Evolutionary conservation across 2,329 filamentous ascomycete species (phyloP), one percentile per base, ranked within the genome.

Genomic region (Trichophyton rubrum): DNA sequence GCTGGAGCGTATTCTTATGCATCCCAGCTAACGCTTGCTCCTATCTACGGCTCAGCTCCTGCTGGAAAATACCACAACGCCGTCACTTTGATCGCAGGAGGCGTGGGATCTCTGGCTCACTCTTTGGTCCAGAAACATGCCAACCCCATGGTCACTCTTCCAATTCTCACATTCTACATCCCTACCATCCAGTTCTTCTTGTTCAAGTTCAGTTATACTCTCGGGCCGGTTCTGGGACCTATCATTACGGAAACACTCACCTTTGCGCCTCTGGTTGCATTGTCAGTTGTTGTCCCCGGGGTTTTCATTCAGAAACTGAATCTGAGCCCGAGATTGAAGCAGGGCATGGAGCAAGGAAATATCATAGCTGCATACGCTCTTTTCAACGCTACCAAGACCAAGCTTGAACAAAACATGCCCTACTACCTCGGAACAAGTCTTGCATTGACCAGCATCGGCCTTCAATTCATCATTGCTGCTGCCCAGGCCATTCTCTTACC

Each of bases 11-110:
- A 71, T 62, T 75, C 76, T 3, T 71, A 71, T 35, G 66, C 77
- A 24, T 77, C 75, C 38, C 84, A 89, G 69, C 79, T 90, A 64
- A 85, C 83, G 43, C 79, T 97, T 38, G 88, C 90, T 20, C 93
- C 93, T 1, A 87, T 95, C 9, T 97, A 95, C 73, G 93, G 93
- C 59, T 85, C 86, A 15, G 88, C 95, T 41, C 88, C 92, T 1
- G 79, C 90, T 0, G 81, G 83, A 1, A 78, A 86, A 65, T 87
- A 86, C 72, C 92, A 96, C 71, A 75, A 79, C 58, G 81, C 82
- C 69, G 80, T 85, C 62, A 77, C 90, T 64, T 84, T 84, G 66
- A 76, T 82, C 2, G 85, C 83, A 30, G 83, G 85, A 63, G 85
- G 90, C 63, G 72, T 85, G 15, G 90, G 89, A 38, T 89, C 89